phyloP scores from a whole-genome alignment of 1,284 basidiomycete species.

The Anthracocystis setariae region DNA sequence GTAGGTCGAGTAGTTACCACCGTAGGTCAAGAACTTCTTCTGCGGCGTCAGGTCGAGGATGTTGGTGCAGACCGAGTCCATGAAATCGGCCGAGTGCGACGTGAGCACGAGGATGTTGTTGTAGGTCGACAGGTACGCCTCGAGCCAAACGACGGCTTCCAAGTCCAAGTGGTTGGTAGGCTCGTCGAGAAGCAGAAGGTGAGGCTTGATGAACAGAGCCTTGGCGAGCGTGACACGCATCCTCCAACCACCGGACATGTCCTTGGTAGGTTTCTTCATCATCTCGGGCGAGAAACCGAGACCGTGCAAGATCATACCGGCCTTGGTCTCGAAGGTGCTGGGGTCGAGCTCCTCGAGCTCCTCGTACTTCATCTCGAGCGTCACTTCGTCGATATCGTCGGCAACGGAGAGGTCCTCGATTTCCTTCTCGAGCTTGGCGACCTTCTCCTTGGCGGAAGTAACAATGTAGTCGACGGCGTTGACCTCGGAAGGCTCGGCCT shows the following conservation, averaged over 20 bases:
- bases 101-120: slow-evolving; percentile 94
- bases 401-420: slow-evolving; percentile 93
- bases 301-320: slow-evolving; percentile 94
- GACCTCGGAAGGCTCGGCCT: slow-evolving; percentile 94
- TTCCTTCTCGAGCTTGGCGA: slow-evolving; percentile 90
- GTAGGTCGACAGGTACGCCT: slow-evolving; percentile 96
- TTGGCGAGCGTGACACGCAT: slow-evolving; percentile 98
- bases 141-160: slow-evolving; percentile 97
- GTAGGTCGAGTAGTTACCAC: slow-evolving; percentile 96
- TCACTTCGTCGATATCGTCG: slow-evolving; percentile 87
- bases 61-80: slow-evolving; percentile 87
- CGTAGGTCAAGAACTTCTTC: slow-evolving; percentile 85
- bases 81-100: slow-evolving; percentile 97
- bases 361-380: slow-evolving; percentile 88
- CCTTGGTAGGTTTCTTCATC: slow-evolving; percentile 97
- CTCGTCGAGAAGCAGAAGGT: slow-evolving; percentile 85
- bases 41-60: slow-evolving; percentile 93
- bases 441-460: slow-evolving; percentile 89
- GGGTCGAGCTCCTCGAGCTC: slow-evolving; percentile 98
- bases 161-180: slow-evolving; percentile 85
- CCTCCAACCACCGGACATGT: slow-evolving; percentile 98
- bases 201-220: slow-evolving; percentile 95
- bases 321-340: slow-evolving; percentile 92
- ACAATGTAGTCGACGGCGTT: slow-evolving; percentile 98
- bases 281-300: slow-evolving; percentile 88